Percentiles rank a stretch among this genome's conserved stretches.
These are phyloP conservation scores for Volvariella volvacea DNA, from an alignment of 1,284 basidiomycete genomes.

Conservation along the genomic window DNA sequence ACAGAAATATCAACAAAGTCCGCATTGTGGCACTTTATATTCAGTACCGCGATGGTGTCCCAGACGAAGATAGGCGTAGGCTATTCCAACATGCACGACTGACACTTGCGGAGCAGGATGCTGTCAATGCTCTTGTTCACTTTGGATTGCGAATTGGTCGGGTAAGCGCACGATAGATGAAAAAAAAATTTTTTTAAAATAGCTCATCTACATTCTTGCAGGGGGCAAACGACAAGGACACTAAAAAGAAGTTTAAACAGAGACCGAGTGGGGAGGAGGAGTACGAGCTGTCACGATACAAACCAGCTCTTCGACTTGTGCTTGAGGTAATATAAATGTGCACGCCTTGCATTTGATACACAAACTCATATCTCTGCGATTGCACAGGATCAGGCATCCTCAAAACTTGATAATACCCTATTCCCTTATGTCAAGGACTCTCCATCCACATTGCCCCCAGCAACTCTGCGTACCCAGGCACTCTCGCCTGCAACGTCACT, in stretches of 20 bases:
- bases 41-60: slow-evolving; percentile 92
- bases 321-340: slow-evolving; percentile 67
- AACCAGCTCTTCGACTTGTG: slow-evolving; percentile 80
- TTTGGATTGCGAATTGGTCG: slow-evolving; percentile 83
- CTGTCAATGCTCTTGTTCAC: slow-evolving; percentile 82
- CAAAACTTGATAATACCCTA: slow-evolving; percentile 68
- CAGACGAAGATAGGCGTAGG: slow-evolving; percentile 92
- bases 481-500: slow-evolving; percentile 62
- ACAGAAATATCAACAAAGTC: slow-evolving; percentile 88
- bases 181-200: not conserved
- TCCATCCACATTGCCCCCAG: slow-evolving; percentile 48
- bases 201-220: slow-evolving; percentile 26
- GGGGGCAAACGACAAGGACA: slow-evolving; percentile 69
- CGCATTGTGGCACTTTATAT: slow-evolving; percentile 97
- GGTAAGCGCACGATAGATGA: slow-evolving; percentile 38
- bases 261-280: slow-evolving; percentile 75
- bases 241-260: slow-evolving; percentile 76
- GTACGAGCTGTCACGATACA: slow-evolving; percentile 94
- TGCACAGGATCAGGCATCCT: slow-evolving; percentile 81
- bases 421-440: slow-evolving; percentile 94
- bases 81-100: slow-evolving; percentile 97
- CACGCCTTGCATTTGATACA: no score
- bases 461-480: slow-evolving; percentile 33
- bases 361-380: no score
- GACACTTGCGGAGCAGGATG: slow-evolving; percentile 87